These are phyloP conservation scores for Mycena chlorophos DNA, from an alignment of 768 basidiomycete species.

Conservation along the genomic window DNA sequence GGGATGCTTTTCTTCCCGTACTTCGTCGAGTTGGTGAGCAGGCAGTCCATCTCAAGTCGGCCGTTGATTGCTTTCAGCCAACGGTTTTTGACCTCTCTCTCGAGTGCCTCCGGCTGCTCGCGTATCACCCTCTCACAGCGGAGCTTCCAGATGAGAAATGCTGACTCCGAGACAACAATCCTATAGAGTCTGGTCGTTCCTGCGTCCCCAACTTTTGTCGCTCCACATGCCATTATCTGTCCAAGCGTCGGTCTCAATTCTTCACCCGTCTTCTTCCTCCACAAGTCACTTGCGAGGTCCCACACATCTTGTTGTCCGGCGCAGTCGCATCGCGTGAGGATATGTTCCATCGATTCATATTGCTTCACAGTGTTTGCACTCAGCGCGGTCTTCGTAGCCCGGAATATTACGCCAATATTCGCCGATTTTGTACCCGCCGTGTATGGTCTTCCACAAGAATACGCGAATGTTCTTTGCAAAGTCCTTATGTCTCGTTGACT, in stretches of 20 bases:
- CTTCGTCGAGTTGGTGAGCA: neutral
- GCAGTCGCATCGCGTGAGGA: constrained; percentile 9
- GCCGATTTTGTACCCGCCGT: constrained; percentile 23
- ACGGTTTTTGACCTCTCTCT: neutral
- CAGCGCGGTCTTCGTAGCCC: neutral
- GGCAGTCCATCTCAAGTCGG: neutral
- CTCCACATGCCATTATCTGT: neutral
- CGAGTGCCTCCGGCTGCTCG: neutral
- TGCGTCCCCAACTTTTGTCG: neutral
- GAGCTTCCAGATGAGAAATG: neutral
- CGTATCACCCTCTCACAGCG: neutral
- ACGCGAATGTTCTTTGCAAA: constrained; percentile 3
- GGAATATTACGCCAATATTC: constrained; percentile 7
- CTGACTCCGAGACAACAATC: neutral
- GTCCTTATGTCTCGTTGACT: constrained; percentile 1
- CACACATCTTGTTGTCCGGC: constrained; percentile 9
- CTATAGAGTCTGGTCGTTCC: neutral
- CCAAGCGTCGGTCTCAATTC: constrained; percentile 7
- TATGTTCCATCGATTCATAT: constrained; percentile 11
- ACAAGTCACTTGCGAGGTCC: neutral
- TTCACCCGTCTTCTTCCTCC: constrained; percentile 6
- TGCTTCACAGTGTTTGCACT: neutral
- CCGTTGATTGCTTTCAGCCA: neutral
- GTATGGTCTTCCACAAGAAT: constrained; percentile 23
- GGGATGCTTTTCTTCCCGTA: constrained; percentile 3